phyloP scores from a whole-genome alignment of 116 monocot species.

The Zostera marina region DNA sequence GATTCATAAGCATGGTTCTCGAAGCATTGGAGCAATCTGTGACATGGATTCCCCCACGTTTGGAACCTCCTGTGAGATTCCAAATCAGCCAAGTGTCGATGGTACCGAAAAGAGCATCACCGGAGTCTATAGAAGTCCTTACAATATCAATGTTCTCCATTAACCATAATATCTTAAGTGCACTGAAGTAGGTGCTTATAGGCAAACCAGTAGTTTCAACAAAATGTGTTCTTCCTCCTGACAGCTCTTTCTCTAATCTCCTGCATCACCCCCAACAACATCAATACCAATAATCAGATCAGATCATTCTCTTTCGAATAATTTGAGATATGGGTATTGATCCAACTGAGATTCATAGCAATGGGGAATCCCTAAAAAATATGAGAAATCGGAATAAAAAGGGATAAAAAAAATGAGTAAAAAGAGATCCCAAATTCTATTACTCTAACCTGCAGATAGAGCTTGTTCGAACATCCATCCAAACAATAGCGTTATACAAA shows the following conservation, averaged over 20 bases:
- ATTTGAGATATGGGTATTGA: background rate
- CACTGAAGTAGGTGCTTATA: conserved; percentile 92
- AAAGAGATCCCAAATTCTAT: background rate
- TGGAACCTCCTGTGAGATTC: conserved; percentile 74
- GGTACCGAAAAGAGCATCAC: conserved; percentile 82
- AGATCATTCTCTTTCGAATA: background rate
- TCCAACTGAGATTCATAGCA: no score
- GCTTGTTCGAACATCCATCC: conserved; percentile 91
- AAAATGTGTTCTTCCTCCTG: conserved; percentile 71
- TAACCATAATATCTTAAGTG: conserved; percentile 78
- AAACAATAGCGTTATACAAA: conserved; percentile 85
- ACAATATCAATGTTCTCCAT: conserved; percentile 65
- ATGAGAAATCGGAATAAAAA: background rate
- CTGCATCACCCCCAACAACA: conserved; percentile 16
- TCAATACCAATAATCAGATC: background rate
- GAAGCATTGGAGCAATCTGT: conserved; percentile 91
- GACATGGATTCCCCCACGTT: conserved; percentile 52
- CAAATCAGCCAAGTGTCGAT: conserved; percentile 88
- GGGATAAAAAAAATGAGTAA: no score
- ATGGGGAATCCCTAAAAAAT: background rate
- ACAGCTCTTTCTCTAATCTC: conserved; percentile 62
- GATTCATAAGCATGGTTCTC: conserved; percentile 90
- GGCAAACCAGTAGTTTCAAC: conserved; percentile 74
- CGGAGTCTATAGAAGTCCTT: conserved; percentile 31
- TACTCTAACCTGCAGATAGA: conserved; percentile 78